phyloP scores from a whole-genome alignment of 129 eudicot species.

The Silybum marianum region DNA sequence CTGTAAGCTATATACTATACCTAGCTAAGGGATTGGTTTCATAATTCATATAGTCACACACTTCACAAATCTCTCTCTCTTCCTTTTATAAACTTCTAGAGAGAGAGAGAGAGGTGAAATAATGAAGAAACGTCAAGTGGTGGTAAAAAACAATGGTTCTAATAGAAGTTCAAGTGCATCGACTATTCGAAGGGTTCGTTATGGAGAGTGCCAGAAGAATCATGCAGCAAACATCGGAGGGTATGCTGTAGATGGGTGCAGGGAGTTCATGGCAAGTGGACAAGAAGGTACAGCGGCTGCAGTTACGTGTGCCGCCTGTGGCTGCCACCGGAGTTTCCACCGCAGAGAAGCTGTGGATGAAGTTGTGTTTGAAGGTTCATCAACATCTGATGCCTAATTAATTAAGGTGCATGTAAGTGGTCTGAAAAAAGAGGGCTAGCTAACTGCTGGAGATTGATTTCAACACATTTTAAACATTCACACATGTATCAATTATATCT shows the following conservation, averaged over 20 bases:
- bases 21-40: conserved; percentile 19
- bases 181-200: conserved; percentile 27
- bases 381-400: conserved; percentile 33
- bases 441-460: conserved; percentile 11
- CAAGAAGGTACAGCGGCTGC: conserved; percentile 58
- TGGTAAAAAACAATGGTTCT: conserved; percentile 29
- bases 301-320: conserved; percentile 79
- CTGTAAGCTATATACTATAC: conserved; percentile 22
- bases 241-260: conserved; percentile 44
- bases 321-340: conserved; percentile 89
- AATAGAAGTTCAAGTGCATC: conserved; percentile 30
- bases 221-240: conserved; percentile 52
- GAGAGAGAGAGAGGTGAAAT: background rate
- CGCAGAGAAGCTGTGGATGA: conserved; percentile 59
- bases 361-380: conserved; percentile 60
- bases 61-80: conserved; percentile 11
- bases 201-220: conserved; percentile 49
- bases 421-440: conserved; percentile 7
- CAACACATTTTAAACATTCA: conserved; percentile 28
- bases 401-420: conserved; percentile 18
- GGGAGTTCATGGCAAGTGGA: conserved; percentile 72
- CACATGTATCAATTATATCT: conserved; percentile 22
- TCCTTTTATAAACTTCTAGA: conserved; percentile 10
- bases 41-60: conserved; percentile 3
- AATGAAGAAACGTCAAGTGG: conserved; percentile 51